A percentile compares a stretch with the other conserved stretches of the same genome.
phyloP scores from a whole-genome alignment of 148 eudicot genomes.

The Rhododendron griersonianum region DNA sequence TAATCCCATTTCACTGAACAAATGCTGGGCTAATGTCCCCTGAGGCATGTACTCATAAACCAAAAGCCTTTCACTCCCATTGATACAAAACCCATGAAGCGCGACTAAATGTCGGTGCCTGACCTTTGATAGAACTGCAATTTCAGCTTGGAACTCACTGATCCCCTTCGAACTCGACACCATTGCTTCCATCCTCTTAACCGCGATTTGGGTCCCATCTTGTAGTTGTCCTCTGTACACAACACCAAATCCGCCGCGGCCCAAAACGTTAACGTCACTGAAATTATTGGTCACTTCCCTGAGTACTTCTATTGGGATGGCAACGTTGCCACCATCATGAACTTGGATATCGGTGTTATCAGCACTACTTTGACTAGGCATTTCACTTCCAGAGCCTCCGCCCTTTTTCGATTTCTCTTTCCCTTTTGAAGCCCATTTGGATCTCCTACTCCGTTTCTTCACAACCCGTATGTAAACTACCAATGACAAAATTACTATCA shows the following conservation, averaged over 20 bases:
- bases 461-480: constrained; percentile 39
- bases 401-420: constrained; percentile 4
- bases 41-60: constrained; percentile 90
- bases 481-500: constrained; percentile 37
- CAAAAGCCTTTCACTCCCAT: constrained; percentile 66
- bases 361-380: constrained; percentile 34
- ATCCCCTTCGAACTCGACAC: constrained; percentile 48
- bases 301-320: constrained; percentile 50
- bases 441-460: constrained; percentile 28
- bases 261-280: constrained; percentile 52
- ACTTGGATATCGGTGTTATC: constrained; percentile 35
- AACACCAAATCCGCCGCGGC: constrained; percentile 78
- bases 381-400: constrained; percentile 25
- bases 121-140: constrained; percentile 70
- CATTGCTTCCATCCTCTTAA: constrained; percentile 69
- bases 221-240: constrained; percentile 69
- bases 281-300: constrained; percentile 63
- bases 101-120: constrained; percentile 81
- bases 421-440: constrained; percentile 19
- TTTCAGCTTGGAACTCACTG: constrained; percentile 72
- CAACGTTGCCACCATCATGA: constrained; percentile 42
- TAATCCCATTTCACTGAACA: constrained; percentile 36
- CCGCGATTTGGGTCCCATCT: constrained; percentile 76
- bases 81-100: constrained; percentile 58
- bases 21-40: constrained; percentile 61